These are phyloP conservation scores for Dorcoceras hygrometricum DNA, from an alignment of 257 asterid genomes.

Conservation along the genomic window DNA sequence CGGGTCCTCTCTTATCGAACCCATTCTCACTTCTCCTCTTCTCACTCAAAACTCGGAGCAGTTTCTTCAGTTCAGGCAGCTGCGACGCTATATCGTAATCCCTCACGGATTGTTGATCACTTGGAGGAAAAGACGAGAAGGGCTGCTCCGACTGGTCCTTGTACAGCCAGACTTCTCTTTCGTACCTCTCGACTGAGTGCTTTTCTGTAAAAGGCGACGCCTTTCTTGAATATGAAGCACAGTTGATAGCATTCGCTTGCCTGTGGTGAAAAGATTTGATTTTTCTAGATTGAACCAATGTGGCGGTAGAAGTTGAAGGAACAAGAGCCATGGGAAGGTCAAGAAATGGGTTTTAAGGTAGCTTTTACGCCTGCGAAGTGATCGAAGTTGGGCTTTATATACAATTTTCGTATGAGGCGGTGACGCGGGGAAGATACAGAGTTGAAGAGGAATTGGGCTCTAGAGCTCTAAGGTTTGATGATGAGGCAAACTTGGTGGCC, in stretches of 20 bases:
- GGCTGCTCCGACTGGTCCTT: slow-evolving; percentile 48
- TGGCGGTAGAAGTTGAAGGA: slow-evolving; percentile 47
- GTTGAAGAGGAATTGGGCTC: slow-evolving; percentile 18
- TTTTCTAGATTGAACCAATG: slow-evolving; percentile 35
- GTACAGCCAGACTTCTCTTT: slow-evolving; percentile 86
- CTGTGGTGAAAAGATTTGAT: slow-evolving; percentile 23
- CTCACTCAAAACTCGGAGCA: slow-evolving; percentile 68
- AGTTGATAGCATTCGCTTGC: slow-evolving; percentile 32
- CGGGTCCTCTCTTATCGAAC: slow-evolving; percentile 43
- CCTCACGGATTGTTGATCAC: slow-evolving; percentile 52
- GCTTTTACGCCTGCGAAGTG: not conserved
- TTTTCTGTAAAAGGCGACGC: slow-evolving; percentile 88
- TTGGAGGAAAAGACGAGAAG: slow-evolving; percentile 42
- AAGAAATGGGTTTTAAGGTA: not conserved
- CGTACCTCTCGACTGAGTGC: slow-evolving; percentile 72
- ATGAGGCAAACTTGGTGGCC: slow-evolving; percentile 47
- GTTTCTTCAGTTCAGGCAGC: slow-evolving; percentile 75
- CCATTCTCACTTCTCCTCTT: slow-evolving; percentile 55
- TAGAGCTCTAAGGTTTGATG: slow-evolving; percentile 36
- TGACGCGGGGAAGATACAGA: slow-evolving; percentile 21
- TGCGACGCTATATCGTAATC: slow-evolving; percentile 78
- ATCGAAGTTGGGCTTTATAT: not conserved
- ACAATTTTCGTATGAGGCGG: slow-evolving; percentile 12
- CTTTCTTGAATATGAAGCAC: slow-evolving; percentile 38
- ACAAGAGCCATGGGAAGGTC: slow-evolving; percentile 55